A percentile compares a stretch with the other conserved stretches of the same genome.
phyloP scores from a whole-genome alignment of 1,284 basidiomycete genomes.

The Cerrena zonata region DNA sequence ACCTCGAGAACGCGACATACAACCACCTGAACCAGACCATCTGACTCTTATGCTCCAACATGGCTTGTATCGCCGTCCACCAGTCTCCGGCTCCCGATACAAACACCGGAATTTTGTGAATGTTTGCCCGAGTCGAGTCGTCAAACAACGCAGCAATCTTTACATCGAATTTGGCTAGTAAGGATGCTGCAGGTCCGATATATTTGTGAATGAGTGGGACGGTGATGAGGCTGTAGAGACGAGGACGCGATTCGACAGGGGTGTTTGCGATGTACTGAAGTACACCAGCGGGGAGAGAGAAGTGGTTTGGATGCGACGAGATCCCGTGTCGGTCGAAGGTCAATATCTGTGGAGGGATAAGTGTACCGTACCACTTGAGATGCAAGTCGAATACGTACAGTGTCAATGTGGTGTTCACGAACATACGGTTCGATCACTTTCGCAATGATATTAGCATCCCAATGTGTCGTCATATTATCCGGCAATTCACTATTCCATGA shows the following conservation, averaged over 20 bases:
- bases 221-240: slow-evolving; percentile 58
- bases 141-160: slow-evolving; percentile 14
- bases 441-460: slow-evolving; percentile 63
- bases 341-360: slow-evolving; percentile 56
- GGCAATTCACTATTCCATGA: slow-evolving; percentile 53
- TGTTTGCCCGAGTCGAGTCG: slow-evolving; percentile 13
- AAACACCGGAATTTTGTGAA: slow-evolving; percentile 34
- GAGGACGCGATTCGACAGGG: no score
- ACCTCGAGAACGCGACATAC: slow-evolving; percentile 77
- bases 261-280: slow-evolving; percentile 33
- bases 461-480: slow-evolving; percentile 69
- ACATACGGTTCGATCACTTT: slow-evolving; percentile 58
- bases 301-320: slow-evolving; percentile 87
- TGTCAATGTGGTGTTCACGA: slow-evolving; percentile 52
- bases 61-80: slow-evolving; percentile 56
- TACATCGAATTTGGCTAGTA: slow-evolving; percentile 43
- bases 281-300: slow-evolving; percentile 61
- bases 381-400: slow-evolving; percentile 39
- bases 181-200: slow-evolving; percentile 42
- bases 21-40: slow-evolving; percentile 87
- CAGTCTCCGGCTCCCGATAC: slow-evolving; percentile 57
- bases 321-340: slow-evolving; percentile 85
- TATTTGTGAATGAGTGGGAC: slow-evolving; percentile 60
- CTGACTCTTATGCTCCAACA: slow-evolving; percentile 73
- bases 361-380: slow-evolving; percentile 3